A percentile compares a stretch with the other conserved stretches of the same genome.
Evolutionary conservation across 1,284 basidiomycete species (phyloP).

Genomic region (Serendipita sp.): DNA sequence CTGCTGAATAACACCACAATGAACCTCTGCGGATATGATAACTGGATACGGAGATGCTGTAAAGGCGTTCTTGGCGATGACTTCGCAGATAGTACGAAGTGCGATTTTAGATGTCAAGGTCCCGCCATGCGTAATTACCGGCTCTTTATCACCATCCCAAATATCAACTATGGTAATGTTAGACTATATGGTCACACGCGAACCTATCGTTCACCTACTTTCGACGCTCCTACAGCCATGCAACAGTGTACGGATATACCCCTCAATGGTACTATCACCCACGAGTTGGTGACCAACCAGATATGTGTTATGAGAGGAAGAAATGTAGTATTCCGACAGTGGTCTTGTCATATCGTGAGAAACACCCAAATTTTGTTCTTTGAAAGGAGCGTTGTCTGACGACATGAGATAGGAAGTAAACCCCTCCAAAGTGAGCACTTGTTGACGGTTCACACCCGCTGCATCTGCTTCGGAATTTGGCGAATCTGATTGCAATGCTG

Average conservation of each 20-base stretch:
- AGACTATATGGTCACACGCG: conserved; percentile 7
- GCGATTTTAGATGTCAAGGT: conserved; percentile 83
- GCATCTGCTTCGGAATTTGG: not conserved
- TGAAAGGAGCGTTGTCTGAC: conserved; percentile 45
- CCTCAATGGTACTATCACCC: conserved; percentile 87
- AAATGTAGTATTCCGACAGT: conserved; percentile 80
- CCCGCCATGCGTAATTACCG: conserved; percentile 80
- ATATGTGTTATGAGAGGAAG: conserved; percentile 95
- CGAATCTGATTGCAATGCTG: no score
- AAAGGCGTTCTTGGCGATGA: conserved; percentile 88
- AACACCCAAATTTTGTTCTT: conserved; percentile 29
- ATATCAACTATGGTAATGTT: conserved; percentile 61
- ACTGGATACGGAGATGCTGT: conserved; percentile 87
- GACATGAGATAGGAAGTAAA: conserved; percentile 70
- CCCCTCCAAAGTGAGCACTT: conserved; percentile 36
- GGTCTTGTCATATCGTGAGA: conserved; percentile 67
- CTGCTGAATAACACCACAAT: conserved; percentile 75
- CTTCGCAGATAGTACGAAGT: conserved; percentile 71
- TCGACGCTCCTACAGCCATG: conserved; percentile 89
- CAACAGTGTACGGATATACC: conserved; percentile 85
- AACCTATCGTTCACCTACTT: conserved; percentile 34
- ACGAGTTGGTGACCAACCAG: conserved; percentile 89
- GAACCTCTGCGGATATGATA: conserved; percentile 89
- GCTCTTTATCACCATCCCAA: conserved; percentile 76
- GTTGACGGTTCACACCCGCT: conserved; percentile 12